Percentiles rank a stretch among this genome's conserved stretches.
These are phyloP conservation scores for Lentinus tigrinus DNA, from an alignment of 768 basidiomycete genomes.

Conservation along the genomic window DNA sequence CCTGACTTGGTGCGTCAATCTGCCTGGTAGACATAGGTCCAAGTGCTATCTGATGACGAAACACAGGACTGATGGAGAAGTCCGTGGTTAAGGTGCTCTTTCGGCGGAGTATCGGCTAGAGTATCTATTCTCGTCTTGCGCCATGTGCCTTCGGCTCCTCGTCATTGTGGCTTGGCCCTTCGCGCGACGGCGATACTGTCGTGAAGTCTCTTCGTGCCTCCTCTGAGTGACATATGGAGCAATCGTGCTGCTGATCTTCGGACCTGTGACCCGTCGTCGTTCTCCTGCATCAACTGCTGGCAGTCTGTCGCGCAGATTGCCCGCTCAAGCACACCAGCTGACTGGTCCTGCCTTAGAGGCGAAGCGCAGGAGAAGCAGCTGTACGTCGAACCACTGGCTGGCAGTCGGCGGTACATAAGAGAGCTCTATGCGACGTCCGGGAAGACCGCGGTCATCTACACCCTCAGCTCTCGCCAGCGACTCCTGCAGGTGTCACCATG, in stretches of 20 bases:
- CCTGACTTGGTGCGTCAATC: no score
- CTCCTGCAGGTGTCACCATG: not conserved
- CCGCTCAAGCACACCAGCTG: not conserved
- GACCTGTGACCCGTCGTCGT: not conserved
- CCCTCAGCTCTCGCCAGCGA: not conserved
- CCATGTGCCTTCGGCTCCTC: not conserved
- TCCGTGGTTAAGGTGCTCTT: not conserved
- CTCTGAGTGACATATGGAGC: not conserved
- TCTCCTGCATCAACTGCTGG: not conserved
- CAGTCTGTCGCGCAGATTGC: not conserved
- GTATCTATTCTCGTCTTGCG: not conserved
- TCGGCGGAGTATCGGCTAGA: not conserved
- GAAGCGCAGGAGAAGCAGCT: no score
- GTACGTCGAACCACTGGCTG: no score
- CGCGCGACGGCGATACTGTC: not conserved
- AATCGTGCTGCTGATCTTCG: not conserved
- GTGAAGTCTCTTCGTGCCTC: no score
- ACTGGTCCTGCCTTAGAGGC: no score
- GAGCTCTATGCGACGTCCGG: no score
- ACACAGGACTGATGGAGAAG: no score
- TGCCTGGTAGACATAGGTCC: no score
- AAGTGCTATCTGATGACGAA: no score
- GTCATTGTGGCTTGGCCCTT: not conserved
- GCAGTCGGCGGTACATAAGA: no score
- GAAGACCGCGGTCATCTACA: no score